These are phyloP conservation scores for Starmerella potacharoeniae DNA, from an alignment of 805 yeast species.

Conservation along the genomic window DNA sequence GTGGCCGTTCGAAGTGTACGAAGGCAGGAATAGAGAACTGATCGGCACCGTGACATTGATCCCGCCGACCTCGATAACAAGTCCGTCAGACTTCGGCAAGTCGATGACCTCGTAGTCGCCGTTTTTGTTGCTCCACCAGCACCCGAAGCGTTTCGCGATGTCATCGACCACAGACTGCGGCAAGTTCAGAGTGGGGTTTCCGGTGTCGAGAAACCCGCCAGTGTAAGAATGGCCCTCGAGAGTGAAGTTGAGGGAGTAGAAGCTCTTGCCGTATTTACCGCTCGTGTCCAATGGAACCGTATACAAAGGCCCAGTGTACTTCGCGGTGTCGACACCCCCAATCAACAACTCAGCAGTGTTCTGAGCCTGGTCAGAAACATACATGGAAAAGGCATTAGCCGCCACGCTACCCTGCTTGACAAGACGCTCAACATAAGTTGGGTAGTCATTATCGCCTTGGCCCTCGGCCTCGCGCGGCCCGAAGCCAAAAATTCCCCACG, in stretches of 20 bases:
- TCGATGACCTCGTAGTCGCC: neutral
- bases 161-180: conserved; percentile 25
- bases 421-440: conserved; percentile 24
- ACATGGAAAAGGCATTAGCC: conserved; percentile 35
- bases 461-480: conserved; percentile 27
- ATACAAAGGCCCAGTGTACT: conserved; percentile 31
- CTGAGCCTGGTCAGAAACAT: conserved; percentile 23
- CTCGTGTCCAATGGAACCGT: conserved; percentile 22
- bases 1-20: neutral
- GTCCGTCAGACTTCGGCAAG: neutral
- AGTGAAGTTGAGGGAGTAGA: conserved; percentile 4
- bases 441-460: conserved; percentile 13
- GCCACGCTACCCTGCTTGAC: conserved; percentile 31
- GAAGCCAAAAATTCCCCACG: conserved; percentile 26
- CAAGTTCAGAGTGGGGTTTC: conserved; percentile 39
- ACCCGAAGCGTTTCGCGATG: conserved; percentile 7
- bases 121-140: neutral
- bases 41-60: conserved; percentile 16
- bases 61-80: conserved; percentile 13
- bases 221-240: conserved; percentile 1
- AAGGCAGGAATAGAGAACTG: conserved; percentile 19
- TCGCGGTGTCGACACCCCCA: conserved; percentile 35
- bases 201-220: conserved; percentile 37
- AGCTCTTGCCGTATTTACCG: neutral
- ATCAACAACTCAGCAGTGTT: conserved; percentile 30